Percentiles rank a stretch among this genome's conserved stretches.
phyloP scores from a whole-genome alignment of 345 rosid genomes.

The Pistacia atlantica region DNA sequence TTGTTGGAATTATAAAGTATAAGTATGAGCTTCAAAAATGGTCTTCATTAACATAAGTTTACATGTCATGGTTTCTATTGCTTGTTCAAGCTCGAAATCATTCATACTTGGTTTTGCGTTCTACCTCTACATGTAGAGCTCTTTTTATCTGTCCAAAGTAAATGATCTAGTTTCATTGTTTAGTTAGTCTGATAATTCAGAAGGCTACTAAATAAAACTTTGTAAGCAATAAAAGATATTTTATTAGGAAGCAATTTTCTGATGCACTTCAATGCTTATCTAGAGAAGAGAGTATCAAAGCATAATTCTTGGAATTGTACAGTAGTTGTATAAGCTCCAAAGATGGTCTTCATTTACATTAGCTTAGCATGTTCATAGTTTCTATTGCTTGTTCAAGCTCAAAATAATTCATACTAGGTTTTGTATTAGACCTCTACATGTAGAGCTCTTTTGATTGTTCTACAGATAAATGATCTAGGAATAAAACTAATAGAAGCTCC shows the following conservation, averaged over 20 bases:
- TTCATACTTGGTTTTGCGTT: background rate
- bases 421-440: background rate
- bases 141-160: no score
- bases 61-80: constrained; percentile 5
- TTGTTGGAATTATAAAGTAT: constrained; percentile 2
- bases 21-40: background rate
- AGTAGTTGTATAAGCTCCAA: background rate
- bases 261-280: background rate
- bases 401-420: background rate
- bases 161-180: background rate
- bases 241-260: background rate
- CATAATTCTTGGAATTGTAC: background rate
- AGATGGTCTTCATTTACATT: background rate
- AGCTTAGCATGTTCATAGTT: background rate
- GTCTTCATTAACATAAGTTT: background rate
- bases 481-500: background rate
- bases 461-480: background rate
- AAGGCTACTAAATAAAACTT: background rate
- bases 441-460: background rate
- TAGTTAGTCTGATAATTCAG: constrained; percentile 4
- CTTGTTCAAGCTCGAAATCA: background rate
- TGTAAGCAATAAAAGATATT: background rate
- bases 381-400: constrained; percentile 1
- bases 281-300: background rate
- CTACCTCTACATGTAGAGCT: no score